Conservation (phyloP, 805 yeast species). For the Teunomyces pallodes region DNA sequence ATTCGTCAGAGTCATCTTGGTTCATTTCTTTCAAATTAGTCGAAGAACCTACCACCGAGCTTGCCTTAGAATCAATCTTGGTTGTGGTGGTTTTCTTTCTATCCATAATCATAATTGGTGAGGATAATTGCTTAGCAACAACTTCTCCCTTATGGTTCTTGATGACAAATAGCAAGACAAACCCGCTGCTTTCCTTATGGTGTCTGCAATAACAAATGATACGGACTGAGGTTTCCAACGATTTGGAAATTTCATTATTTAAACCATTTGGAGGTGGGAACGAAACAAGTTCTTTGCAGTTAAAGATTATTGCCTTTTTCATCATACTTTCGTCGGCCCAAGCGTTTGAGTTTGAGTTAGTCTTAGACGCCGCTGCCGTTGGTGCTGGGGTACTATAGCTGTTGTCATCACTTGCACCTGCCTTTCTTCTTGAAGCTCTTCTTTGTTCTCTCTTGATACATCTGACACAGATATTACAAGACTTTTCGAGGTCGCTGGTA, state of each 20-base stretch:
- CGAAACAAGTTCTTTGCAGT: slow-evolving; percentile 82
- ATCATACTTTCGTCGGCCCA: slow-evolving; percentile 75
- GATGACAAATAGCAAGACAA: slow-evolving; percentile 66
- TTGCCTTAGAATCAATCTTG: slow-evolving; percentile 16
- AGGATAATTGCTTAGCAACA: slow-evolving; percentile 68
- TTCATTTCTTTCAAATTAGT: slow-evolving; percentile 17
- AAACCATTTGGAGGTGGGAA: slow-evolving; percentile 60
- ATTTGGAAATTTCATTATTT: slow-evolving; percentile 28
- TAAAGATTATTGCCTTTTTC: slow-evolving; percentile 84
- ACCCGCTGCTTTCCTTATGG: slow-evolving; percentile 86
- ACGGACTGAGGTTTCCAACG: slow-evolving; percentile 60
- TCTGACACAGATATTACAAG: slow-evolving; percentile 78
- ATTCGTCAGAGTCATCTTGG: slow-evolving; percentile 6
- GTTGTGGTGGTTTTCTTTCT: slow-evolving; percentile 65
- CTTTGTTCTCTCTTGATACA: slow-evolving; percentile 92
- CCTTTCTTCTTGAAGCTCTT: slow-evolving; percentile 88
- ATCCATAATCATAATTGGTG: slow-evolving; percentile 89
- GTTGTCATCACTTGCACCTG: slow-evolving; percentile 37
- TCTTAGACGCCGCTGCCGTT: slow-evolving; percentile 34
- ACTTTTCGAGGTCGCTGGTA: slow-evolving; percentile 45
- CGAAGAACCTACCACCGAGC: slow-evolving; percentile 19
- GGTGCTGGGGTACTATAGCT: slow-evolving; percentile 7
- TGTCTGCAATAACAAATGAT: slow-evolving; percentile 96
- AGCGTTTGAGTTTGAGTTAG: slow-evolving; percentile 61
- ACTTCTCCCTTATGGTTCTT: slow-evolving; percentile 59